These are phyloP conservation scores for Pseudohalonectria lignicola DNA, from an alignment of 2,329 filamentous ascomycete genomes.

Conservation along the genomic window DNA sequence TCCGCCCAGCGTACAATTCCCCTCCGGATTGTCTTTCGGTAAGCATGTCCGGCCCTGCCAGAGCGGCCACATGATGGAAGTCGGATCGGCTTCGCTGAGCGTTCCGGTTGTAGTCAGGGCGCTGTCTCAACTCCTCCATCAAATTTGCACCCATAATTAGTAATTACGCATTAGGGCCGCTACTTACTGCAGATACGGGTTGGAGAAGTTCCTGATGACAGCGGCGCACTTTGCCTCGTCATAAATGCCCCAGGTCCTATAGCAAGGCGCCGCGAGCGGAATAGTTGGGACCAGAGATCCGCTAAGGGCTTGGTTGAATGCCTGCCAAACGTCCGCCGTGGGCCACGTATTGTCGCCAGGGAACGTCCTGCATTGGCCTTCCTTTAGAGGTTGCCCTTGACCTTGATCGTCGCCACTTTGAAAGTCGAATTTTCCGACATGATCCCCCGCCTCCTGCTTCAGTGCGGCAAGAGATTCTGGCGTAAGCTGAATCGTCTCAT, in stretches of 20 bases:
- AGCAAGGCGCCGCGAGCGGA: conserved; percentile 41
- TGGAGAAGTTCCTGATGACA: conserved; percentile 22
- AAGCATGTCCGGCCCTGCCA: conserved; percentile 26
- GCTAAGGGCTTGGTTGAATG: conserved; percentile 38
- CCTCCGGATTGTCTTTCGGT: conserved; percentile 11
- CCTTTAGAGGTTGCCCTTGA: conserved; percentile 1
- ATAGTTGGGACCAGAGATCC: conserved; percentile 39
- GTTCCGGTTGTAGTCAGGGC: background rate
- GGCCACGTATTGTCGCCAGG: conserved; percentile 48
- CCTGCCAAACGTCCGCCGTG: conserved; percentile 27
- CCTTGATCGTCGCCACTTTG: conserved; percentile 6
- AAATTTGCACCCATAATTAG: no score
- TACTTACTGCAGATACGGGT: conserved; percentile 22
- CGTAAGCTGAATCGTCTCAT: conserved; percentile 11
- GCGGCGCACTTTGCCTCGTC: conserved; percentile 24
- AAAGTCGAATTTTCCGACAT: no score
- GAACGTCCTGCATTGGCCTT: conserved; percentile 10
- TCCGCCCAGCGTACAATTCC: conserved; percentile 27
- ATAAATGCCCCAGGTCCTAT: conserved; percentile 32
- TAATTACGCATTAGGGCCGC: no score
- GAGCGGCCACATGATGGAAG: conserved; percentile 27
- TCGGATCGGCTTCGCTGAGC: conserved; percentile 21
- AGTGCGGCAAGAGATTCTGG: conserved; percentile 9
- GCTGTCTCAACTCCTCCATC: background rate
- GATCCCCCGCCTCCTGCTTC: conserved; percentile 1